phyloP scores from a whole-genome alignment of 108 stramenopile species.

The Cylindrotheca closterium region DNA sequence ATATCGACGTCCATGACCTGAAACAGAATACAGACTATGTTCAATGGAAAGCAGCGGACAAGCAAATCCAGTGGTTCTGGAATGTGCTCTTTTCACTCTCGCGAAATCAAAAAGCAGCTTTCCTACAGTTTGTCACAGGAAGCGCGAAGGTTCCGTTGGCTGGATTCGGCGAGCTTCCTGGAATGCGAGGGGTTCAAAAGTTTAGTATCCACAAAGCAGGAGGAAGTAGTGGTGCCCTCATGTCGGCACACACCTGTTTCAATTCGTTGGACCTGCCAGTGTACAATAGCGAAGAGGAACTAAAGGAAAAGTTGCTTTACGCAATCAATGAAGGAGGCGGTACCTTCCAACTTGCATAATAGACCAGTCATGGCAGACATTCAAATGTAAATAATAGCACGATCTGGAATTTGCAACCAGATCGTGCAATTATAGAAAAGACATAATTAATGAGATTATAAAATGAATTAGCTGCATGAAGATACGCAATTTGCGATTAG shows the following conservation, averaged over 20 bases:
- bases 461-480: no score
- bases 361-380: no score
- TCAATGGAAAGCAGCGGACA: slow-evolving; percentile 84
- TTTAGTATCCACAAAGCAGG: slow-evolving; percentile 92
- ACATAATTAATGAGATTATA: no score
- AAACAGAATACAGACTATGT: slow-evolving; percentile 93
- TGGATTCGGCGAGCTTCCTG: slow-evolving; percentile 94
- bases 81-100: slow-evolving; percentile 83
- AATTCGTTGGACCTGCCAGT: slow-evolving; percentile 92
- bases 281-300: slow-evolving; percentile 85
- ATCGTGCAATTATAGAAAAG: no score
- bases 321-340: slow-evolving; percentile 91
- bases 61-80: slow-evolving; percentile 97
- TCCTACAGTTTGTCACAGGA: slow-evolving; percentile 95
- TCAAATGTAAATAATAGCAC: no score
- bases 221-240: slow-evolving; percentile 71
- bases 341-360: slow-evolving; percentile 80
- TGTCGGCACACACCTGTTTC: slow-evolving; percentile 97
- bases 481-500: no score
- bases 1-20: slow-evolving; percentile 92
- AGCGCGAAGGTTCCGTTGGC: slow-evolving; percentile 94
- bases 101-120: slow-evolving; percentile 89
- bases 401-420: no score
- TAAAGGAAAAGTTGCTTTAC: slow-evolving; percentile 89
- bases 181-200: slow-evolving; percentile 94